Conservation (phyloP, 2,329 filamentous ascomycete genomes). For the Zymoseptoria brevis region DNA sequence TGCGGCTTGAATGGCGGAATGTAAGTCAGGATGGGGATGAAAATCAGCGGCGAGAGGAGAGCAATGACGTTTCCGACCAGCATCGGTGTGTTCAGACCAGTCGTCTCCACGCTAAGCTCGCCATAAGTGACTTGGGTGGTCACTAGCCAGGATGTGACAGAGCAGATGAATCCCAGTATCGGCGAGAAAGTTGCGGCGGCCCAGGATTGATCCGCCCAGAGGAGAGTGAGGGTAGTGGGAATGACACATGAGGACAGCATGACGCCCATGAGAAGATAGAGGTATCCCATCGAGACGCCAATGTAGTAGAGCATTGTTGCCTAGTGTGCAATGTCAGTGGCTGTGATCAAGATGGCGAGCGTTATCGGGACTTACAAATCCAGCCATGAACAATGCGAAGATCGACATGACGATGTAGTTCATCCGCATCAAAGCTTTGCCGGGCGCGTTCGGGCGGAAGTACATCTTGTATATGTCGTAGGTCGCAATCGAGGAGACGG, state of each 20-base stretch:
- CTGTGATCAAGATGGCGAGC: conserved; percentile 33
- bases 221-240: conserved; percentile 68
- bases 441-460: conserved; percentile 31
- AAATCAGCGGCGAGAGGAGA: conserved; percentile 65
- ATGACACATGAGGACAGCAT: conserved; percentile 73
- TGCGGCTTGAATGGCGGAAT: conserved; percentile 52
- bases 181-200: conserved; percentile 64
- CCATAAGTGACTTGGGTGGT: conserved; percentile 64
- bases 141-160: conserved; percentile 69
- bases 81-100: conserved; percentile 82
- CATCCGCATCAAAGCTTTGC: conserved; percentile 31
- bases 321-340: conserved; percentile 60
- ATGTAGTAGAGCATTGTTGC: conserved; percentile 58
- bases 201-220: conserved; percentile 74
- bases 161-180: conserved; percentile 59
- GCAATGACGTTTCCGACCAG: conserved; percentile 78
- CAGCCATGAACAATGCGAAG: conserved; percentile 34
- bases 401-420: conserved; percentile 34
- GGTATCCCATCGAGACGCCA: conserved; percentile 56
- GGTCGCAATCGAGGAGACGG: conserved; percentile 33
- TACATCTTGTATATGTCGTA: conserved; percentile 37
- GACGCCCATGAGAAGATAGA: conserved; percentile 85
- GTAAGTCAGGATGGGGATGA: conserved; percentile 65
- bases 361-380: conserved; percentile 10
- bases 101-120: conserved; percentile 61